Base-by-base conservation (phyloP, 805 yeast species). In the Saturnispora kantuleensis region DNA sequence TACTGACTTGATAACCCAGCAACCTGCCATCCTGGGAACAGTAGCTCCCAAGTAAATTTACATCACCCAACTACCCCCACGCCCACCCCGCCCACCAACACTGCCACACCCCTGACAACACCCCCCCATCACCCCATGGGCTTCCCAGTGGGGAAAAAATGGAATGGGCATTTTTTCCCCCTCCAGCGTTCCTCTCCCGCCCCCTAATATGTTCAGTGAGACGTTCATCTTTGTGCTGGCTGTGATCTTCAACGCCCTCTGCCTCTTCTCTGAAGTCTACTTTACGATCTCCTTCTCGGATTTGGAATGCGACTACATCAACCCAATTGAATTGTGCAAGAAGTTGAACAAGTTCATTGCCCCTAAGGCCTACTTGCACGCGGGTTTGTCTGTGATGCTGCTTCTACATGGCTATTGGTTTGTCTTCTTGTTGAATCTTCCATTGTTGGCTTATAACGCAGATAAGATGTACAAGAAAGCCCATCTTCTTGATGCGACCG, bases 201-300 rank as follows among this genome's bases (percentile, higher is more conserved):
- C 29, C 31, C 33, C 18, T 31, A 31, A 33, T 33, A 59, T 60
- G 63, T 56, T 49, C 49, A 63, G 65, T 30, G 64, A 57, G 50
- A 53, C 62, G 7, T 60, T 81, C 68, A 70, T 80, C 53, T 83
- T 81, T 62, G 80, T 83, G 49, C 68, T 78, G 54, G 86, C 96
- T 9, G 95, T 89, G 37, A 61, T 89, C 48, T 73, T 82, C 51
- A 90, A 90, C 66, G 93, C 95, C 48, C 76, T 84, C 55, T 87
- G 84, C 73, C 72, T 90, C 67, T 88, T 90, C 61, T 71, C 84
- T 34, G 97, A 89, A 69, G 97, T 89, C 46, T 93, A 84, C 65
- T 89, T 89, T 75, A 87, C 96, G 41, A 88, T 89, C 66, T 80
- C 88, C 82, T 90, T 84, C 71, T 84, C 95, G 52, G 97, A 89